Conservation (phyloP, 2,329 filamentous ascomycete genomes). For the Nothophaeocryptopus gaeumannii region DNA sequence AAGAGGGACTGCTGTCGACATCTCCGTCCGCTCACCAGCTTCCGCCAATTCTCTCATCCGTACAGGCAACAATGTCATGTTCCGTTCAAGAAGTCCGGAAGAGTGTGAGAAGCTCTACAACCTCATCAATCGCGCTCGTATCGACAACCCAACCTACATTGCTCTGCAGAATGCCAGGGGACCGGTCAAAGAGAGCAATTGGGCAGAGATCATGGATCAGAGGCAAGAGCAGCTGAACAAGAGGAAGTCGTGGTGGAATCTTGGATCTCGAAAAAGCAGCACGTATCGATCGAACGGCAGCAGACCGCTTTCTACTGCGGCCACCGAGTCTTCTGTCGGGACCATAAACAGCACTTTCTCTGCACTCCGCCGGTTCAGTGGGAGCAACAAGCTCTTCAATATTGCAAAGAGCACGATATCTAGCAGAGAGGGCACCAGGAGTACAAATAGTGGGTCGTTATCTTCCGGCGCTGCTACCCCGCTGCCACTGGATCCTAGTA, state of each 20-base stretch:
- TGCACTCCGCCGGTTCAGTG: conserved; percentile 70
- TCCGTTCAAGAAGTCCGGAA: conserved; percentile 71
- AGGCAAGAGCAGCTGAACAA: conserved; percentile 11
- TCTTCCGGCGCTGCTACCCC: conserved; percentile 46
- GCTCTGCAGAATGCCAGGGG: conserved; percentile 69
- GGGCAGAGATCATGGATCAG: conserved; percentile 51
- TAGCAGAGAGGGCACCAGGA: conserved; percentile 54
- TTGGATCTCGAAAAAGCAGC: conserved; percentile 53
- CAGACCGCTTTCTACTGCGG: conserved; percentile 55
- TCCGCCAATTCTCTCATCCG: conserved; percentile 68
- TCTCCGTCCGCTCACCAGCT: conserved; percentile 87
- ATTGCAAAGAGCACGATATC: conserved; percentile 74
- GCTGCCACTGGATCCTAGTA: conserved; percentile 30
- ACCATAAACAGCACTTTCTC: conserved; percentile 77
- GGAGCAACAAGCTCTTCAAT: conserved; percentile 72
- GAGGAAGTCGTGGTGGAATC: conserved; percentile 49
- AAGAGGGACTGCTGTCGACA: conserved; percentile 86
- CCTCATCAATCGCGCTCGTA: conserved; percentile 81
- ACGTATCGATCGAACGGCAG: conserved; percentile 57
- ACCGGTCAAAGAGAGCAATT: conserved; percentile 48
- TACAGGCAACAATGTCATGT: conserved; percentile 77
- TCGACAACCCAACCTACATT: conserved; percentile 91
- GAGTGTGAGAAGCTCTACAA: conserved; percentile 82
- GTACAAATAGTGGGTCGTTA: conserved; percentile 58
- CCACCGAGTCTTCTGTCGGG: conserved; percentile 72